Conservation (phyloP, 2,329 filamentous ascomycete genomes). For the Fusarium paranaense region DNA sequence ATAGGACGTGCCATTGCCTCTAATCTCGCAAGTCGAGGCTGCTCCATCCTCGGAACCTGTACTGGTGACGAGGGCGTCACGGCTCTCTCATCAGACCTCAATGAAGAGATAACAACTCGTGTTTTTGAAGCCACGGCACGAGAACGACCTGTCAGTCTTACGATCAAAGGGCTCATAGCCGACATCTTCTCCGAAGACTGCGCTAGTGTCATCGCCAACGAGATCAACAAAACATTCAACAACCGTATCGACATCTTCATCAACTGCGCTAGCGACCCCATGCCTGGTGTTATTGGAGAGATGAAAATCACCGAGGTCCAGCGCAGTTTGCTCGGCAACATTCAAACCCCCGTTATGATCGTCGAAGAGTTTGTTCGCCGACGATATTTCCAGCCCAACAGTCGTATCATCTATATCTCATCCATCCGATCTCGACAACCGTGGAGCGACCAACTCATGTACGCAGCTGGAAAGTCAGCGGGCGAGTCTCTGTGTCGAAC, state of each 20-base stretch:
- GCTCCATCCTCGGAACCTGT: conserved; percentile 49
- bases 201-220: conserved; percentile 43
- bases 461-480: conserved; percentile 49
- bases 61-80: conserved; percentile 31
- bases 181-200: conserved; percentile 47
- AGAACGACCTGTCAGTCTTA: conserved; percentile 19
- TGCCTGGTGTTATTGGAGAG: conserved; percentile 45
- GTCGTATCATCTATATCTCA: conserved; percentile 52
- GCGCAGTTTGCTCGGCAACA: conserved; percentile 48
- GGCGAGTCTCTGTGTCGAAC: conserved; percentile 52
- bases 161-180: conserved; percentile 45
- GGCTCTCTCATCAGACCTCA: conserved; percentile 32
- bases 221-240: conserved; percentile 36
- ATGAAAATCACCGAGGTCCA: conserved; percentile 45
- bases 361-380: conserved; percentile 49
- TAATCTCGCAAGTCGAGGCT: conserved; percentile 45
- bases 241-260: conserved; percentile 49
- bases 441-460: conserved; percentile 50
- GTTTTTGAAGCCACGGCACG: conserved; percentile 32
- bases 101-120: conserved; percentile 30
- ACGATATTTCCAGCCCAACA: conserved; percentile 47
- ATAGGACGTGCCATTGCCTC: conserved; percentile 45
- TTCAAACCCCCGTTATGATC: conserved; percentile 51
- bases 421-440: conserved; percentile 48
- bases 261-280: conserved; percentile 48